Evolutionary conservation across 2,329 filamentous ascomycete species (phyloP).

Genomic region (Ophiognomonia clavigignenti-juglandacearum): DNA sequence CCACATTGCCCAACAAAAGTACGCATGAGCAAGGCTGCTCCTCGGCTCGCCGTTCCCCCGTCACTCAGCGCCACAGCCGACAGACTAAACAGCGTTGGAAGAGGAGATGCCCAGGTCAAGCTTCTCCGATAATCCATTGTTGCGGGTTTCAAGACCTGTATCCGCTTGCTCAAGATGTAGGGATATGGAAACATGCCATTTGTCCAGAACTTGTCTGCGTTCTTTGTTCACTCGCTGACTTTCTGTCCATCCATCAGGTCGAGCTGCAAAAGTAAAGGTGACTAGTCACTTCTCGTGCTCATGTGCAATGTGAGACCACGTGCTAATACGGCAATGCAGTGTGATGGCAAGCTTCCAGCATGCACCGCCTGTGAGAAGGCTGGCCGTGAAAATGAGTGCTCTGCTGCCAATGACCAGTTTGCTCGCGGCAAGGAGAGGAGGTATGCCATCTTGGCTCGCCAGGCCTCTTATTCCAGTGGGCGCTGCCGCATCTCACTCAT

Average conservation of each 20-base stretch:
- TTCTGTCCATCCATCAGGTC: constrained; percentile 44
- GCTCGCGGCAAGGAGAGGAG: constrained; percentile 92
- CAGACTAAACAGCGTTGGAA: too few species aligned
- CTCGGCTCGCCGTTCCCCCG: too few species aligned
- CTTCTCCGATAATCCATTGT: constrained; percentile 48
- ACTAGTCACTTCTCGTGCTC: constrained; percentile 13
- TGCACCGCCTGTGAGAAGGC: constrained; percentile 95
- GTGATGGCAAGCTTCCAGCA: constrained; percentile 90
- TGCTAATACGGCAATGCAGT: constrained; percentile 40
- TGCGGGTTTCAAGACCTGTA: constrained; percentile 73
- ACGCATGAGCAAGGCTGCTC: too few species aligned
- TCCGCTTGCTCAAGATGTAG: constrained; percentile 74
- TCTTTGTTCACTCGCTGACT: constrained; percentile 3
- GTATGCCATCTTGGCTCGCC: too few species aligned
- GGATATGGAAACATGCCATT: constrained; percentile 19
- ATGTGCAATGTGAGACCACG: background rate
- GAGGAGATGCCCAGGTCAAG: constrained; percentile 34
- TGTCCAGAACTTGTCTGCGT: too few species aligned
- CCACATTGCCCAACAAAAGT: too few species aligned
- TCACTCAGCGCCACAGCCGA: too few species aligned
- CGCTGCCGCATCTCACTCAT: too few species aligned
- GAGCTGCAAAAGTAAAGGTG: constrained; percentile 88
- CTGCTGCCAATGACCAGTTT: constrained; percentile 92
- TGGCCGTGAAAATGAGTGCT: constrained; percentile 81
- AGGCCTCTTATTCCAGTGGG: too few species aligned